phyloP scores from a whole-genome alignment of 139 green algal genomes.

The Chlorella sorokiniana region DNA sequence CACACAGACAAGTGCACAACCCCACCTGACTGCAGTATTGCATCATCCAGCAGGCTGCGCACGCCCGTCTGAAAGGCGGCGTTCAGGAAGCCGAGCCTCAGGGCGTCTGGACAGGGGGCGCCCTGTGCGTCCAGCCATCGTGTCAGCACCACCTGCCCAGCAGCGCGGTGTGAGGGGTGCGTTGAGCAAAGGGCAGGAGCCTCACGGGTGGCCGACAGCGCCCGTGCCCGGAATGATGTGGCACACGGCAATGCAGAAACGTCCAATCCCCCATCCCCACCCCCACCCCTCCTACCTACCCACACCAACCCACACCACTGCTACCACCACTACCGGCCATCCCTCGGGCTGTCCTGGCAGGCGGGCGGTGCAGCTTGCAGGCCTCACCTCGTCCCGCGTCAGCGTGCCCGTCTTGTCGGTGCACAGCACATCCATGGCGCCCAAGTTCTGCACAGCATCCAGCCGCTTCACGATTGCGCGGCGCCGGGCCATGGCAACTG shows the following conservation, averaged over 20 bases:
- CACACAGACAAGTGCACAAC: too few relatives aligned
- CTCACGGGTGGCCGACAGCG: too few relatives aligned
- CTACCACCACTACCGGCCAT: too few relatives aligned
- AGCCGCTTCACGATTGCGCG: conserved; percentile 60
- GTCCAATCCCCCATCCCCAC: too few relatives aligned
- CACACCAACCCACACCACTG: too few relatives aligned
- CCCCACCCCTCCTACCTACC: too few relatives aligned
- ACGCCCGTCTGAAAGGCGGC: conserved; percentile 23
- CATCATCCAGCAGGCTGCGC: conserved; percentile 39
- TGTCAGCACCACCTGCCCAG: conserved; percentile 1
- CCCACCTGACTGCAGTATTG: conserved; percentile 10
- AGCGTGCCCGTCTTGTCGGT: conserved; percentile 72
- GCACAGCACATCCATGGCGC: conserved; percentile 59
- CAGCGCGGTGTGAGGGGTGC: neutral
- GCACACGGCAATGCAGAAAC: too few relatives aligned
- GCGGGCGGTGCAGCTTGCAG: too few relatives aligned
- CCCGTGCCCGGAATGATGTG: too few relatives aligned
- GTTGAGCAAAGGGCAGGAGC: too few relatives aligned
- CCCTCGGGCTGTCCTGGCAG: too few relatives aligned
- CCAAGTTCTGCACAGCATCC: conserved; percentile 48
- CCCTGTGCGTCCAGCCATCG: conserved; percentile 13
- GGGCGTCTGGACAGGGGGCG: too few relatives aligned
- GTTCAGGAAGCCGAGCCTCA: conserved; percentile 32
- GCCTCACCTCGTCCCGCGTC: conserved; percentile 60
- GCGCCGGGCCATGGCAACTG: conserved; percentile 43